Base-by-base conservation (phyloP, 1,284 basidiomycete genomes). In the Trichosporon sp. region DNA sequence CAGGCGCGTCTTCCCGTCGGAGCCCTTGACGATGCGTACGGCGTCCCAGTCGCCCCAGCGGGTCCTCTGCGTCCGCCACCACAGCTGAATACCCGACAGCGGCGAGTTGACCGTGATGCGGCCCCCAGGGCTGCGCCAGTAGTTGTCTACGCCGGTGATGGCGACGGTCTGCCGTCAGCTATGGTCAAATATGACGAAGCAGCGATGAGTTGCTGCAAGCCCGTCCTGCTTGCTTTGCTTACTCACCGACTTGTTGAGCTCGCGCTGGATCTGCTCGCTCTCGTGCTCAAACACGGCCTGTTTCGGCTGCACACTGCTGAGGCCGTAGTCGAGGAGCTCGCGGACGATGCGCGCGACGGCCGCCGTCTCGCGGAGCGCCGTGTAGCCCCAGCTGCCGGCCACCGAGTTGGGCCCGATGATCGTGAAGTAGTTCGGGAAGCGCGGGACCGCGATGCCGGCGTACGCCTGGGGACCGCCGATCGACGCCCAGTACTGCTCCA, bases 351-450 rank as follows among this genome's bases (percentile, higher is more conserved):
- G 69, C 3, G 71, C 69, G 27, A 70, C 72, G 60, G 66, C 44
- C 5, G 51, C 31, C 2, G 71, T 68, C 62, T 70, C 29, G 51
- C 42, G 64, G n/a, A 69, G 69, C 32, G 70, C 68, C 2, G 72
- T 72, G 62, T 42, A 74, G 1, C 74, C 74, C 74, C 74, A 75
- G n/a, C 64, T 66, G 2, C 68, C 70, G 15, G 67, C 60, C 21
- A 71, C 47, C 32, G 71, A 71, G 65, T 75, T 75, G 3, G 74
- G 72, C 1, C 74, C 74, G 29, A 75, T 62, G 18, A 72, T 65
- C 25, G 58, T 65, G 58, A 75, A 75, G 44, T 68, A 66, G 65
- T 75, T 73, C 12, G 74, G 73, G 42, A 70, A 75, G 65, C 71
- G 31, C n/a, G 64, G 64, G 11, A 65, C 64, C 23, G 65, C 65